phyloP scores from a whole-genome alignment of 2,329 filamentous ascomycete genomes.

The Venturia effusa region DNA sequence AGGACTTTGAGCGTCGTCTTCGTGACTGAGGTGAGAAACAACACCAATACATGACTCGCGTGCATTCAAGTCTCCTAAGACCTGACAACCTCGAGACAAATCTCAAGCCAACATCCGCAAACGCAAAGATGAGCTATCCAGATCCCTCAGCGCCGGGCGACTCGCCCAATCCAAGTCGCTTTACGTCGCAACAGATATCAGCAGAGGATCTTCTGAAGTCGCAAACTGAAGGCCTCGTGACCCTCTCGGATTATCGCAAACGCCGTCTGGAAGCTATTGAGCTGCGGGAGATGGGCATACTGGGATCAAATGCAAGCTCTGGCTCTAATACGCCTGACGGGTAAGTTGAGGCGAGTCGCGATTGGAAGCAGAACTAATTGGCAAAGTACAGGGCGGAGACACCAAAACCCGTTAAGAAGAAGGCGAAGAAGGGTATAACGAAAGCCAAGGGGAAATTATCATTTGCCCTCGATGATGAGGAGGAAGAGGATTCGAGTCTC shows the following conservation, averaged over 20 bases:
- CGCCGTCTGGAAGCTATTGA: constrained; percentile 89
- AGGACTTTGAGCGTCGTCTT: not conserved
- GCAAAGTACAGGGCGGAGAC: constrained; percentile 46
- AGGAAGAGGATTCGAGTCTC: constrained; percentile 35
- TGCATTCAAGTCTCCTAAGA: not conserved
- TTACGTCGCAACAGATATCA: constrained; percentile 64
- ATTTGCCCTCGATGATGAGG: constrained; percentile 60
- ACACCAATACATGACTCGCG: not conserved
- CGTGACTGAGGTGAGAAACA: not conserved
- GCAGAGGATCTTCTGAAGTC: constrained; percentile 74
- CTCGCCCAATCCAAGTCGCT: constrained; percentile 45
- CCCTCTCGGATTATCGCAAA: constrained; percentile 90
- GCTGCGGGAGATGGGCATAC: constrained; percentile 57
- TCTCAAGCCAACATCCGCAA: not conserved
- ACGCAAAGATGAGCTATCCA: constrained; percentile 1
- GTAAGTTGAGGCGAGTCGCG: constrained; percentile 33
- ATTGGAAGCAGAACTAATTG: constrained; percentile 35
- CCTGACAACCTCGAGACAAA: not conserved
- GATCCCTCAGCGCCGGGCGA: constrained; percentile 22
- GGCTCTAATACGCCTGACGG: constrained; percentile 47
- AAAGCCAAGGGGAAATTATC: constrained; percentile 49
- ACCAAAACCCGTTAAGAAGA: constrained; percentile 46
- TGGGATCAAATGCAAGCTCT: constrained; percentile 31
- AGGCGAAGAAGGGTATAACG: constrained; percentile 33
- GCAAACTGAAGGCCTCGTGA: constrained; percentile 81